phyloP scores from a whole-genome alignment of 768 basidiomycete species.

The Rhodotorula sphaerocarpa region DNA sequence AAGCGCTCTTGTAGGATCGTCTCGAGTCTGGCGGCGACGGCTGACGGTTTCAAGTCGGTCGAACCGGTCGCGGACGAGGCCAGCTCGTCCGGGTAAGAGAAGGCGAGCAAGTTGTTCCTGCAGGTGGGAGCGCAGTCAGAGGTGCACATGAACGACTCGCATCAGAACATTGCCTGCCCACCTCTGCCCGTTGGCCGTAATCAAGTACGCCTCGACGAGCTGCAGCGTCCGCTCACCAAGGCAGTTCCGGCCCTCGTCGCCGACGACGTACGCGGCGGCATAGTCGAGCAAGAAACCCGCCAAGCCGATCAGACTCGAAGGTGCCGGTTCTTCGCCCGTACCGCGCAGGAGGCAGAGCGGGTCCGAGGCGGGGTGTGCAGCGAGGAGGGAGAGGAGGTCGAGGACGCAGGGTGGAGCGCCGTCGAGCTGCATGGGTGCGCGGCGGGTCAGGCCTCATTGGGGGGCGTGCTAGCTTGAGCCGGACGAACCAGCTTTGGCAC shows the following conservation, averaged over 20 bases:
- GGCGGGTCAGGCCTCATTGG: too few species aligned
- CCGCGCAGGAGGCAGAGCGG: not conserved
- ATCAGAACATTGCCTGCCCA: not conserved
- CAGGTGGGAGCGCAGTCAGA: not conserved
- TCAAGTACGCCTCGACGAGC: constrained; percentile 1
- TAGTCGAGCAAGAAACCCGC: constrained; percentile 25
- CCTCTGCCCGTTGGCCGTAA: not conserved
- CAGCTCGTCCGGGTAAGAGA: constrained; percentile 9
- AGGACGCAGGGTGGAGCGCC: not conserved
- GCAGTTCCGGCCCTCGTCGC: constrained; percentile 6
- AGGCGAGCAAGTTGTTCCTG: not conserved
- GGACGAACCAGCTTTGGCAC: not conserved
- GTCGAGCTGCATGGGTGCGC: too few species aligned
- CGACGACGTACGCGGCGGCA: constrained; percentile 5
- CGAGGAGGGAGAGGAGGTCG: not conserved
- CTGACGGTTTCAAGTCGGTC: too few species aligned
- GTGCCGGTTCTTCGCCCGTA: not conserved
- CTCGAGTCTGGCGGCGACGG: not conserved
- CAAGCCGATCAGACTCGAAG: constrained; percentile 1
- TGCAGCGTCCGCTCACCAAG: constrained; percentile 13
- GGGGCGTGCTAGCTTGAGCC: too few species aligned
- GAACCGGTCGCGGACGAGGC: not conserved
- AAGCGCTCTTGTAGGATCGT: not conserved
- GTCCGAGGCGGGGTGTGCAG: not conserved
- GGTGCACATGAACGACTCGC: not conserved